Base-by-base conservation (phyloP, 805 yeast genomes). In the Groenewaldozyma salmanticensis region DNA sequence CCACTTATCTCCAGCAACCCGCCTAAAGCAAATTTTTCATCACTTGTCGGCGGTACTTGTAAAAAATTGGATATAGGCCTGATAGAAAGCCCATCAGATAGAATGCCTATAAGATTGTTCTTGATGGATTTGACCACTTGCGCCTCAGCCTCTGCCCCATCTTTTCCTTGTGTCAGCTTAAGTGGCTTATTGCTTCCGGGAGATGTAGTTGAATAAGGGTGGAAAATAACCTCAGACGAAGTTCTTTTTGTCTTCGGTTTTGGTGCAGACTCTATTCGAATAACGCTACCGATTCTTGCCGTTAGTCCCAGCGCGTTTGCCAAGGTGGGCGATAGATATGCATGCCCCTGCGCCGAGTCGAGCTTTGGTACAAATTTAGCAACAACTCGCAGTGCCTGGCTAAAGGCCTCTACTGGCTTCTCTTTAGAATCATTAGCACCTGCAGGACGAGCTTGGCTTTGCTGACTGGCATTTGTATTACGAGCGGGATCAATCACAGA, bases 301-400 rank as follows among this genome's bases (percentile, higher is more conserved):
- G 70, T 71, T 1, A 75, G 60, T 0, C 77, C 75, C 20, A 84
- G 62, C 0, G 87, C 77, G 17, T 69, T 59, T 0, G 83, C 68
- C 27, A 81, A 60, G 3, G 70, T 59, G 15, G 56, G 53, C 1
- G 87, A 77, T 6, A 83, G 50, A 0, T 76, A 81, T 6, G 71
- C 73, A 21, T 65, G 65, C 13, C 64, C 60, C 0, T 53, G 44
- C 0, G 69, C 65, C 5, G 48, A 40, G 22, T 38, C 39, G 2
- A 62, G 52, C 46, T 50, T 58, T 44, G 67, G 65, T 0, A 72
- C 62, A 2, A 81, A 51, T 29, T 62, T 66, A 1, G 87, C 90
- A 1, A 71, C 62, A 0, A 81, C 55, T 22, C 67, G 59, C 34
- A 55, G 63, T 32, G 68, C 61, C 36, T n/a, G n/a, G n/a, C n/a